Conservation (phyloP, 805 yeast species). For the Ogataea salicorniae region DNA sequence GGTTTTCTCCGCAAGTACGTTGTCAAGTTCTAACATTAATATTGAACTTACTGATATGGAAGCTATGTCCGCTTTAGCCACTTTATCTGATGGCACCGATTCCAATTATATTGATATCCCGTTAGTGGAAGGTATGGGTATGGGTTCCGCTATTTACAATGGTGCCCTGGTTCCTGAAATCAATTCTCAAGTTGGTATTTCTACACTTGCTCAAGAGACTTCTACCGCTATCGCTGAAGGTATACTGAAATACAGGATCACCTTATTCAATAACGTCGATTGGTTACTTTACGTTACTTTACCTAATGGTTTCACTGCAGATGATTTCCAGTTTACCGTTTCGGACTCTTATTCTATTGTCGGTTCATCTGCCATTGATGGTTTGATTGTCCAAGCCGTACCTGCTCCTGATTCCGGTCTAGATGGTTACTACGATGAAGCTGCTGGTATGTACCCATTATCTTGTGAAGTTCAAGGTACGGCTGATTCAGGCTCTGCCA, state of each 20-base stretch:
- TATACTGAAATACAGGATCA: constrained; percentile 35
- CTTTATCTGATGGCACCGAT: constrained; percentile 32
- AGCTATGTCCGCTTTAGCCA: constrained; percentile 46
- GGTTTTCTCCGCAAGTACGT: constrained; percentile 48
- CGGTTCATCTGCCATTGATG: constrained; percentile 36
- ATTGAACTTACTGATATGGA: constrained; percentile 43
- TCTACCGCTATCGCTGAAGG: constrained; percentile 25
- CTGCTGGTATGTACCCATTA: constrained; percentile 60
- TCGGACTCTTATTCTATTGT: constrained; percentile 30
- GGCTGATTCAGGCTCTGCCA: constrained; percentile 29
- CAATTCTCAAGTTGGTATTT: constrained; percentile 42
- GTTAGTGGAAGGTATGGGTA: constrained; percentile 58
- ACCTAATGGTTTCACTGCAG: constrained; percentile 27
- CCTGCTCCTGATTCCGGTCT: constrained; percentile 33
- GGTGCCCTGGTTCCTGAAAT: constrained; percentile 43
- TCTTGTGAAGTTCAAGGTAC: constrained; percentile 33
- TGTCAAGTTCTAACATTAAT: constrained; percentile 34
- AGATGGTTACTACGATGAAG: constrained; percentile 49
- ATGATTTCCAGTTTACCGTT: constrained; percentile 29
- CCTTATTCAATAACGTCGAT: constrained; percentile 34
- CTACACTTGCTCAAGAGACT: constrained; percentile 32
- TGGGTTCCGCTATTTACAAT: constrained; percentile 45
- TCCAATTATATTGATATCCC: constrained; percentile 40
- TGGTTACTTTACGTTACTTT: constrained; percentile 51
- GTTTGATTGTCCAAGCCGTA: constrained; percentile 45